Evolutionary conservation across 306 rosid species (phyloP), one percentile per base, ranked within the genome.

Genomic region (Vigna trinervia): DNA sequence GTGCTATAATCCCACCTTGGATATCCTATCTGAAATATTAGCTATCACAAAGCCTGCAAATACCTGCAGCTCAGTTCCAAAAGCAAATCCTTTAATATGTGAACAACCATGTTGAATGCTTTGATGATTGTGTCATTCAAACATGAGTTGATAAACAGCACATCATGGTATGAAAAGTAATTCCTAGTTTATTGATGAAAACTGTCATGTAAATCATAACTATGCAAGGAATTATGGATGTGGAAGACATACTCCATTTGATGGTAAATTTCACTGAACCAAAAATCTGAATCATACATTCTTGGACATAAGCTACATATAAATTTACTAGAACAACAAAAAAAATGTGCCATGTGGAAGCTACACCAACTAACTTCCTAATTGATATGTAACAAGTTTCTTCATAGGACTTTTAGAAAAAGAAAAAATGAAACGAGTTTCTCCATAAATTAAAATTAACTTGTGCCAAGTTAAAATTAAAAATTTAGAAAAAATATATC

Each of bases 1-100:
- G 78, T 85, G 91, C 82, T 92, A 95, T 74, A 95, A 74, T 32
- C 90, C 90, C 82, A 87, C 70, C 87, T 74, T 90, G 12, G 97
- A 58, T 83, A 73, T 56, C 93, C 90, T 84, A 26, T 86, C 96
- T 45, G 97, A 86, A 76, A 92, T 72, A 85, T 90, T 95, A n/a
- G 99, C 99, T 71, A 95, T 89, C 53, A 95, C 90, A 87, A 95
- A 95, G 38, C 99, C 97, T 41, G 87, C 92, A 88, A 95, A 92
- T 34, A 95, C 99, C 99, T 95, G 91, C 86, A 87, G 23, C 12
- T 45, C 79, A 77, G 78, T 66, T 69, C 60, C 60, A 67, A 74
- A 81, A 56, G 63, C 14, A 71, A 80, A 65, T 69, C 34, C 45
- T 36, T 77, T 75, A 71, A 36, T 30, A 78, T 38, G 28, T 32